Base-by-base conservation (phyloP, 306 rosid genomes). In the Lathyrus oleraceus region DNA sequence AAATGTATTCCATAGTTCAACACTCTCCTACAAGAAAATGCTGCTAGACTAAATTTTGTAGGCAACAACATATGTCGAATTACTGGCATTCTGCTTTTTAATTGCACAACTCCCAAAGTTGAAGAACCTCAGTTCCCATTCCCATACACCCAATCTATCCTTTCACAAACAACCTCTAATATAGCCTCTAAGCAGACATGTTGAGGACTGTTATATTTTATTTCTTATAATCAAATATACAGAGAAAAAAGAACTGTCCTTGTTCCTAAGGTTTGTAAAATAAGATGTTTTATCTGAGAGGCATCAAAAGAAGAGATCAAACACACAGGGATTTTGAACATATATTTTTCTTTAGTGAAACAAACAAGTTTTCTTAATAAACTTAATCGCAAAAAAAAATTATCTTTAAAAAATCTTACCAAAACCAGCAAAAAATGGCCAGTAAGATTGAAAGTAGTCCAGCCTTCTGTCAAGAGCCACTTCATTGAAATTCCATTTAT, bases 361-460 rank as follows among this genome's bases (percentile, higher is more conserved):
- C 48, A 74, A 70, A 65, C 63, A 20, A 39, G 51, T 40, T 28
- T 10, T 52, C 63, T 61, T 16, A 14, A 59, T 49, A 64, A 61
- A 77, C 61, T 28, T 67, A 6, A 6, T 65, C 20, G 23, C 14
- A 39, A 60, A 71, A 71, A 77, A 53, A 62, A 23, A 45, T 73
- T 19, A 35, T 76, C 27, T 6, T 1, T 23, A 62, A 59, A 59
- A 70, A 54, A 10, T 12, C 25, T 59, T 82, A 93, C 98, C 98
- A 77, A 94, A 94, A 67, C 98, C 98, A 70, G 92, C 90, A 75
- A 94, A 94, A 81, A 88, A 94, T 15, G 94, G 89, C 97, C 98
- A 88, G 82, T 85, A 78, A 68, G 98, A 90, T 82, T 94, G 86
- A 74, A 93, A 93, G 78, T 83, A 87, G 70, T 84, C 85, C 75